Base-by-base conservation (phyloP, 345 rosid species). In the Leavenworthia alabamica region DNA sequence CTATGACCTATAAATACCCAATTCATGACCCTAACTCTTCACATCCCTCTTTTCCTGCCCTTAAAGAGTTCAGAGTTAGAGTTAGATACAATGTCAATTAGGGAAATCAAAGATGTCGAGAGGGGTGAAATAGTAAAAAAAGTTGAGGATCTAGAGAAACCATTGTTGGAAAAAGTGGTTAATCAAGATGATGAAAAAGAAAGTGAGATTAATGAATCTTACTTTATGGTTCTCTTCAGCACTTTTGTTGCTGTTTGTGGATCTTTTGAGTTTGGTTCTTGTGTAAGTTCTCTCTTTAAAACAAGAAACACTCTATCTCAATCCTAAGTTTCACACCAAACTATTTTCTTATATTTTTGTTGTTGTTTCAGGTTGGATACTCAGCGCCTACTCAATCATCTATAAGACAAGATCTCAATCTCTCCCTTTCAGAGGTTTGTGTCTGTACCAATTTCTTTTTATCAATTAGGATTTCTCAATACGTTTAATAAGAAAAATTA, bases 341-440 rank as follows among this genome's bases (percentile, higher is more conserved):
- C 49, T 27, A 26, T 46, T 16, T 31, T 24, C 55, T 58, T 24
- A 51, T 3, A 37, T 32, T 61, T 54, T 33, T 36, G 15, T 14
- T 79, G n/a, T 70, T 82, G 68, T 80, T 79, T 54, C 84, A 91
- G 98, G 95, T 84, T 77, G 95, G 98, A 27, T 91, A 84, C 80
- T 86, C 98, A 51, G 95, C 98, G 17, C 96, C 98, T 26, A 79
- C 89, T 71, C 89, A 88, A 46, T 86, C 93, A 56, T 84, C 93
- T 46, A 81, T 92, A 33, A 81, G 79, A 64, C 82, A 82, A 72
- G 98, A 92, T 76, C 93, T 92, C 69, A 46, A 73, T 66, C 86
- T 92, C 31, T 83, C 90, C 35, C 43, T 85, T 24, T 68, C 95
- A 11, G 75, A 91, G 90, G 96, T 88, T 59, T 19, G 79, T 62